Conservation (phyloP, 306 rosid genomes). For the Nissolia schottii region DNA sequence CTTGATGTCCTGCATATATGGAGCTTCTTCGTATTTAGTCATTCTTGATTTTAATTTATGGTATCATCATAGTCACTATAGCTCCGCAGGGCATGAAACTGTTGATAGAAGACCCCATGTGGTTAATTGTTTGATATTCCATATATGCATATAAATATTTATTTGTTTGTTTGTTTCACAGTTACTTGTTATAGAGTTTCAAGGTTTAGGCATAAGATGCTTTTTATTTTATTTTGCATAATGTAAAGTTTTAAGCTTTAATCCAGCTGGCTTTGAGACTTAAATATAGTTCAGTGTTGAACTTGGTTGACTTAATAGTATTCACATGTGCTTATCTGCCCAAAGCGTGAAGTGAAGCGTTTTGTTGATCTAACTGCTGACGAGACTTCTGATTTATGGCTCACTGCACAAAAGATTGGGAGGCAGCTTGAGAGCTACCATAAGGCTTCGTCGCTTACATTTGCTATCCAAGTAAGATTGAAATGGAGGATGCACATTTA, state of each 20-base stretch:
- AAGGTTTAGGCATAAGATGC: background rate
- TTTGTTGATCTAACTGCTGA: constrained; percentile 72
- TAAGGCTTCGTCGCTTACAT: constrained; percentile 76
- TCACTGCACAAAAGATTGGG: constrained; percentile 80
- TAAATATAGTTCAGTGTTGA: background rate
- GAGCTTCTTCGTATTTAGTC: background rate
- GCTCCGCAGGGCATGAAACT: background rate
- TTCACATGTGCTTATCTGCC: constrained; percentile 84
- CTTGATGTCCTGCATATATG: background rate
- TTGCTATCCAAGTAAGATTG: constrained; percentile 79
- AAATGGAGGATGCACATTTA: too few species aligned
- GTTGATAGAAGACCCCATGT: background rate
- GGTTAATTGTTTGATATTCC: constrained; percentile 14
- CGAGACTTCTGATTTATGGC: constrained; percentile 85
- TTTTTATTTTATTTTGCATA: too few species aligned
- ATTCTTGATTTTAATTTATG: background rate
- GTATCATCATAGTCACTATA: background rate
- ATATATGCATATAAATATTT: background rate
- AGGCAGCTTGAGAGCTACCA: constrained; percentile 71
- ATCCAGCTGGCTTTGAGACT: background rate
- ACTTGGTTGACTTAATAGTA: constrained; percentile 51
- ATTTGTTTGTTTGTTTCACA: background rate
- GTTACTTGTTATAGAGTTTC: background rate
- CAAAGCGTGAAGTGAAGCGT: constrained; percentile 87
- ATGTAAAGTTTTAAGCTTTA: constrained; percentile 1